Evolutionary conservation across 1,139 yeast genomes (phyloP), one percentile per base, ranked within the genome.

Genomic region (Yamadazyma membranifaciens): DNA sequence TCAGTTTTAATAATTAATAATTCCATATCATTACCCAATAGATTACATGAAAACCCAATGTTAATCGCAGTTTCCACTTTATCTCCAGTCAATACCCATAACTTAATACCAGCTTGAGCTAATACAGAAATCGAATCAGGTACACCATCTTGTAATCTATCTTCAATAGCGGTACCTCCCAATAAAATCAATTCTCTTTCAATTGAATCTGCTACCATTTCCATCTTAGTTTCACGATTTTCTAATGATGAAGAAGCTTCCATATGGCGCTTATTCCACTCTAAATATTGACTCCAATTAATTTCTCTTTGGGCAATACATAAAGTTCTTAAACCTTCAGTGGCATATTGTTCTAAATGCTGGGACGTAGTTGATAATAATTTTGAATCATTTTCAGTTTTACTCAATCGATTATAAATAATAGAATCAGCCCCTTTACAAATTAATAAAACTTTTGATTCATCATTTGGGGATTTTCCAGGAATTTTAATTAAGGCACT

Each of bases 401-500:
- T 59, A 15, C 73, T 63, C 39, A 73, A 63, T 48, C 78, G 51
- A 12, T 62, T 60, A 47, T 73, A 73, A 33, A 73, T 73, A 27
- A 71, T 63, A 3, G 75, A 69, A 52, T 73, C 78, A 0, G 78
- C 78, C 41, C 78, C 78, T 52, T 73, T 73, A 57, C 77, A 72
- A 36, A 71, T 63, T 43, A 72, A 62, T 27, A 71, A 57, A 1
- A 73, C 75, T 39, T 59, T 69, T 7, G 67, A 63, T 48, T 65
- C 68, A 14, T 57, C 71, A 13, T 57, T 53, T 17, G 57, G 60
- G 11, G 49, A 49, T 22, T 55, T 59, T n/a, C 60, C 53, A 6
- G 81, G 80, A 3, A 68, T 59, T 78, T 86, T 71, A 33, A 91
- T 77, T 50, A 92, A 87, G 11, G 92, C 89, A 72, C 96, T 87